These are phyloP conservation scores for Fusarium nelsonii DNA, from an alignment of 2,329 filamentous ascomycete genomes.

Conservation along the genomic window DNA sequence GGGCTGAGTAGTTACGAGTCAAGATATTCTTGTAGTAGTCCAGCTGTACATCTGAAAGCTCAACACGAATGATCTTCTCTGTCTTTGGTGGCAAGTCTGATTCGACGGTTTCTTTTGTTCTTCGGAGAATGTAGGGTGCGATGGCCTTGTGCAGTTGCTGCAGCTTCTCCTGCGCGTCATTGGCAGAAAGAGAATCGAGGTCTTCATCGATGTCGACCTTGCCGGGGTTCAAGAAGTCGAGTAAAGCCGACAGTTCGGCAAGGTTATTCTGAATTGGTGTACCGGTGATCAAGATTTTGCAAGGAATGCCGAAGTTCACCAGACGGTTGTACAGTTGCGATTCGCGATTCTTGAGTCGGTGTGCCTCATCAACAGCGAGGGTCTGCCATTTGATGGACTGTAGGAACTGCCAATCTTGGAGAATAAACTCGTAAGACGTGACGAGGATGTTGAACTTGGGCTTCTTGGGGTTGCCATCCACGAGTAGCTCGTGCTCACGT, in stretches of 20 bases:
- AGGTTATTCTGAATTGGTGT: conserved; percentile 98
- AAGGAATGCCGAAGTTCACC: conserved; percentile 86
- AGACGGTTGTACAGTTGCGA: conserved; percentile 92
- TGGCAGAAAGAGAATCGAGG: conserved; percentile 81
- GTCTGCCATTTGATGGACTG: conserved; percentile 97
- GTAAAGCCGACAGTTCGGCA: conserved; percentile 88
- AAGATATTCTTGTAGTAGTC: conserved; percentile 99
- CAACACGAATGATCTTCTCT: conserved; percentile 98
- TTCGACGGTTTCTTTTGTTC: conserved; percentile 97
- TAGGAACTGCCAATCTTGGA: conserved; percentile 85
- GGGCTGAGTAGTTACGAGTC: conserved; percentile 92
- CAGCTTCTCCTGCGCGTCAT: conserved; percentile 87
- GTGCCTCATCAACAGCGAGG: conserved; percentile 94
- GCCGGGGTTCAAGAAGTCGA: conserved; percentile 98
- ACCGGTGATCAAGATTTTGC: conserved; percentile 92
- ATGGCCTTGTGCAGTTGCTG: conserved; percentile 87
- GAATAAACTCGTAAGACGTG: conserved; percentile 97
- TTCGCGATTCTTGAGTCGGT: conserved; percentile 95
- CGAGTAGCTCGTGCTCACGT: conserved; percentile 87
- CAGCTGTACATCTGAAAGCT: conserved; percentile 93
- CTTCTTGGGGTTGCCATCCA: conserved; percentile 87
- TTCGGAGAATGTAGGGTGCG: conserved; percentile 92
- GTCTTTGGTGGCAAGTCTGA: conserved; percentile 96
- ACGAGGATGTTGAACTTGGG: conserved; percentile 98
- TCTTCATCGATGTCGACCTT: conserved; percentile 92